Percentiles rank a stretch among this genome's conserved stretches.
Conservation (phyloP, 805 yeast genomes). For the Torulaspora franciscae region DNA sequence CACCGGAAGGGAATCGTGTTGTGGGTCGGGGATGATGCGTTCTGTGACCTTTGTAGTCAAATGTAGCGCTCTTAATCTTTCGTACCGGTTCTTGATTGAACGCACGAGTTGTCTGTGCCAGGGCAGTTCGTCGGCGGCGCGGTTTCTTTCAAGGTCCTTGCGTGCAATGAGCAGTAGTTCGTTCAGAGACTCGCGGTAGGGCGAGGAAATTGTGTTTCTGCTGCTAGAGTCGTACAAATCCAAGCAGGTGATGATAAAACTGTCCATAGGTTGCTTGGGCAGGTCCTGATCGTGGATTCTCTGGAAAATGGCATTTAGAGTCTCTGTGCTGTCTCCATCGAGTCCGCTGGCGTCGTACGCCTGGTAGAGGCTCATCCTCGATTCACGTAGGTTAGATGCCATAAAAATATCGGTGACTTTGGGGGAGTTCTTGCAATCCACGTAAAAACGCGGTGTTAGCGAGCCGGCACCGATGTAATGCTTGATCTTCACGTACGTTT, state of each 20-base stretch:
- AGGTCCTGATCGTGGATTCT: slow-evolving; percentile 6
- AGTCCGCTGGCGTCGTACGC: slow-evolving; percentile 6
- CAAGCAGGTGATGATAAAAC: slow-evolving; percentile 10
- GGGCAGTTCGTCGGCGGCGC: slow-evolving; percentile 9
- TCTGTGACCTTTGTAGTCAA: slow-evolving; percentile 12
- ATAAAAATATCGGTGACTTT: slow-evolving; percentile 14
- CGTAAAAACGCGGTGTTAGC: slow-evolving; percentile 7
- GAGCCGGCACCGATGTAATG: slow-evolving; percentile 8
- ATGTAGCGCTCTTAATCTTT: slow-evolving; percentile 6
- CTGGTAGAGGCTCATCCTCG: slow-evolving; percentile 8
- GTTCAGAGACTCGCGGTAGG: slow-evolving; percentile 14
- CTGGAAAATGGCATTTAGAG: slow-evolving; percentile 7
- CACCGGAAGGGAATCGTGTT: slow-evolving; percentile 14
- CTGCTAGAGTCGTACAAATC: slow-evolving; percentile 13
- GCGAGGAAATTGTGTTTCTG: slow-evolving; percentile 12
- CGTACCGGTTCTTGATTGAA: slow-evolving; percentile 2
- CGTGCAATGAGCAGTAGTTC: slow-evolving; percentile 13
- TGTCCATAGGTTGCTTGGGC: slow-evolving; percentile 14
- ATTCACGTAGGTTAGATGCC: slow-evolving; percentile 14
- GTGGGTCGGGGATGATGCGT: slow-evolving; percentile 24
- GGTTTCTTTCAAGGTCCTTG: slow-evolving; percentile 9
- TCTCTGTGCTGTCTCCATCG: slow-evolving; percentile 9
- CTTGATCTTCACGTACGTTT: slow-evolving; percentile 9
- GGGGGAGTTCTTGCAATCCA: slow-evolving; percentile 5
- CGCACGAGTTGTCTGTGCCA: slow-evolving; percentile 8